Percentiles rank a stretch among this genome's conserved stretches.
These are phyloP conservation scores for Solanum infundibuliforme DNA, from an alignment of 257 asterid genomes.

Conservation along the genomic window DNA sequence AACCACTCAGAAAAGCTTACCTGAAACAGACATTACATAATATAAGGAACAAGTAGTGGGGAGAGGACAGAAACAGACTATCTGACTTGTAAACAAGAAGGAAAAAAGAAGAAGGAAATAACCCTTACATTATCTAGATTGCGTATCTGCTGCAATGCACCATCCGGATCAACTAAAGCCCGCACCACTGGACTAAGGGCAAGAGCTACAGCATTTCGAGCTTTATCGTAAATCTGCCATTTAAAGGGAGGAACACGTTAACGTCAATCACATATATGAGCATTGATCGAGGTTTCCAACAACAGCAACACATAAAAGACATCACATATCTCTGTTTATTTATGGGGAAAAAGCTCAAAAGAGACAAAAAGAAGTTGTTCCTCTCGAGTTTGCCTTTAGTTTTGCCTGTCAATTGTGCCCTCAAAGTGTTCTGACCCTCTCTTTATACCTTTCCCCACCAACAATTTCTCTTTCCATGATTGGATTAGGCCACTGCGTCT, in stretches of 20 bases:
- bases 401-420: not conserved
- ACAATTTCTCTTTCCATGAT: not conserved
- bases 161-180: conserved; percentile 97
- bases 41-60: conserved; percentile 4
- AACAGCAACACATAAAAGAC: conserved; percentile 2
- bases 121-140: conserved; percentile 63
- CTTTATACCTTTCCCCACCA: not conserved
- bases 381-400: not conserved
- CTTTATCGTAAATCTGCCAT: conserved; percentile 78
- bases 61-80: not conserved
- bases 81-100: not conserved
- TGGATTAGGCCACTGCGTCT: not conserved
- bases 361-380: not conserved
- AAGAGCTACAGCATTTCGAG: conserved; percentile 94
- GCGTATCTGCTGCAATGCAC: conserved; percentile 75
- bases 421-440: not conserved
- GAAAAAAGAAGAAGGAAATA: conserved; percentile 12
- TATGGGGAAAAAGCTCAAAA: not conserved
- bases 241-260: conserved; percentile 9
- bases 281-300: not conserved
- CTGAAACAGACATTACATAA: conserved; percentile 32
- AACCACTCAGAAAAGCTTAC: conserved; percentile 96
- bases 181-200: conserved; percentile 99
- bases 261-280: not conserved
- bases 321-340: not conserved